Evolutionary conservation across 2,329 filamentous ascomycete genomes (phyloP).

Genomic region (Drechmeria coniospora): DNA sequence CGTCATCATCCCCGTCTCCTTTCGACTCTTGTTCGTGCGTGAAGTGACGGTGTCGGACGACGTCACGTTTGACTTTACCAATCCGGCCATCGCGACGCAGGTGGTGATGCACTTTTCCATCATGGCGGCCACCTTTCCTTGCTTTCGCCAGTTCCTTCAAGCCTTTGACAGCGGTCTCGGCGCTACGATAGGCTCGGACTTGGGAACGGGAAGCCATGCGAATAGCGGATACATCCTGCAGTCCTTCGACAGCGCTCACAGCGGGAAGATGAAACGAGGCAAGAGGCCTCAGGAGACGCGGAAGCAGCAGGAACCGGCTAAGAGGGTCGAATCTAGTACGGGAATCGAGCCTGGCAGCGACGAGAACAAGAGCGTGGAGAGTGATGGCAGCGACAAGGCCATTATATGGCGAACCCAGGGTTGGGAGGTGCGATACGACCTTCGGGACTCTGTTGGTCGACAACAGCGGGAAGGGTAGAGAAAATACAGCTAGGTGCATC

Average conservation of each 20-base stretch:
- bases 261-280: too few relatives aligned
- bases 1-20: conserved; percentile 6
- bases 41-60: not conserved
- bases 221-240: conserved; percentile 4
- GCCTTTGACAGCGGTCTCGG: conserved; percentile 7
- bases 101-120: conserved; percentile 8
- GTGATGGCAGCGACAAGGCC: conserved; percentile 6
- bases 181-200: conserved; percentile 5
- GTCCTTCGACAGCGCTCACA: conserved; percentile 1
- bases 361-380: conserved; percentile 4
- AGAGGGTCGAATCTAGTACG: conserved; percentile 1
- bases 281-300: too few relatives aligned
- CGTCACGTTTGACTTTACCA: conserved; percentile 1
- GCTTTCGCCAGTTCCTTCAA: conserved; percentile 8
- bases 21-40: conserved; percentile 4
- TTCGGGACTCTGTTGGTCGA: too few relatives aligned
- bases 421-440: conserved; percentile 4
- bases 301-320: conserved; percentile 2
- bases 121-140: conserved; percentile 9
- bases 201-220: conserved; percentile 2
- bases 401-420: conserved; percentile 5
- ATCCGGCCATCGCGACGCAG: conserved; percentile 5
- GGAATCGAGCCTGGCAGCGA: conserved; percentile 2
- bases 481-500: too few relatives aligned
- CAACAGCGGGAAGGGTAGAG: too few relatives aligned